Conservation (phyloP, 495 filamentous ascomycete species). For the Penicillium daleae region DNA sequence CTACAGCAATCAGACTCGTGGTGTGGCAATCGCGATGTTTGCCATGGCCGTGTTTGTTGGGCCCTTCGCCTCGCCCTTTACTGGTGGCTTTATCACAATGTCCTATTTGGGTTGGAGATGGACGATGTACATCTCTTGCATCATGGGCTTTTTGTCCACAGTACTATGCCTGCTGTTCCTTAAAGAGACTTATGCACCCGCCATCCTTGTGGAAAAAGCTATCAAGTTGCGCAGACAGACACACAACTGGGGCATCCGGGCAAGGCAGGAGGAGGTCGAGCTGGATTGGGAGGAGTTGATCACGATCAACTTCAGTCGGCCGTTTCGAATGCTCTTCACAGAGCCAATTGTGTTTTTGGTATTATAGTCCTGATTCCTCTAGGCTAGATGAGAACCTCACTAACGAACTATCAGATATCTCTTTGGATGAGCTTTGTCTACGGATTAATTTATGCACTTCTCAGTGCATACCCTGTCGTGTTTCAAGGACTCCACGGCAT, state of each 20-base stretch:
- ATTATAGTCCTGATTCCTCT: background rate
- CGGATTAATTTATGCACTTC: slow-evolving; percentile 47
- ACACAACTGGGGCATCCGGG: slow-evolving; percentile 53
- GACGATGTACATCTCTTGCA: slow-evolving; percentile 49
- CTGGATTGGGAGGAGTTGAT: slow-evolving; percentile 46
- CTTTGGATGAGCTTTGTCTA: slow-evolving; percentile 54
- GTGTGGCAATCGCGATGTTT: slow-evolving; percentile 55
- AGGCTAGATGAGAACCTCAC: background rate
- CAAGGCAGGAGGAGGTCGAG: slow-evolving; percentile 53
- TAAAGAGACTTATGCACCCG: slow-evolving; percentile 46
- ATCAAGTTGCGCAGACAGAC: slow-evolving; percentile 45
- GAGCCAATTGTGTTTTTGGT: slow-evolving; percentile 43
- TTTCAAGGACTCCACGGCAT: slow-evolving; percentile 44
- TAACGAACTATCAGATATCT: slow-evolving; percentile 43
- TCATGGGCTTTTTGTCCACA: slow-evolving; percentile 43
- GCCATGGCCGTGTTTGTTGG: slow-evolving; percentile 54
- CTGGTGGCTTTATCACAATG: slow-evolving; percentile 49
- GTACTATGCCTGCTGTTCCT: slow-evolving; percentile 37
- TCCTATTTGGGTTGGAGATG: slow-evolving; percentile 53
- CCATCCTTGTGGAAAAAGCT: slow-evolving; percentile 45
- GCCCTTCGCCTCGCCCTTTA: slow-evolving; percentile 51
- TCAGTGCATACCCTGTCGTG: slow-evolving; percentile 46
- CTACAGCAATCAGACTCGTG: slow-evolving; percentile 50
- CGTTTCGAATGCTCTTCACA: slow-evolving; percentile 51
- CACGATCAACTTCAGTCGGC: slow-evolving; percentile 46